Conservation (phyloP, 1,139 yeast species). For the Yamadazyma sp. region DNA sequence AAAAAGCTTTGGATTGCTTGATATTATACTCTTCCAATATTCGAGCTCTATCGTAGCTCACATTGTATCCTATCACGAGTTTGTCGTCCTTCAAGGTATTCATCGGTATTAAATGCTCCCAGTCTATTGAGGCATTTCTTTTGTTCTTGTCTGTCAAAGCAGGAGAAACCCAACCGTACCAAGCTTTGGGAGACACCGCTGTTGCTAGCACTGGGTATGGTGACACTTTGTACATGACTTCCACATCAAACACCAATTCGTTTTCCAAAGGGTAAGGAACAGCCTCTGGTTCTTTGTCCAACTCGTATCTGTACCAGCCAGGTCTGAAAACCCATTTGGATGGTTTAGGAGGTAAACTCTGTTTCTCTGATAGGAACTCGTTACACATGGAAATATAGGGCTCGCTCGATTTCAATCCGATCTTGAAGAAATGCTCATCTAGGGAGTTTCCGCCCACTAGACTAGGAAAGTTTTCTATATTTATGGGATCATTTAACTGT, state of each 20-base stretch:
- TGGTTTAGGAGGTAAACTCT: constrained; percentile 49
- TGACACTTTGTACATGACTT: constrained; percentile 74
- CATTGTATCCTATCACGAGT: constrained; percentile 83
- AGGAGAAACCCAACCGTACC: constrained; percentile 98
- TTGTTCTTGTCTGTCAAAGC: constrained; percentile 38
- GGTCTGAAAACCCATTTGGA: constrained; percentile 53
- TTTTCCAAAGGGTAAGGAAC: constrained; percentile 71
- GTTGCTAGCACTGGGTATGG: constrained; percentile 80
- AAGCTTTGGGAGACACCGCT: constrained; percentile 74
- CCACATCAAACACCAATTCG: constrained; percentile 84
- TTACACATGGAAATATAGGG: constrained; percentile 58
- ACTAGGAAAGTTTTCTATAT: constrained; percentile 59
- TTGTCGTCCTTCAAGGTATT: constrained; percentile 49
- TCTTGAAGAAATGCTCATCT: constrained; percentile 80
- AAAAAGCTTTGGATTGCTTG: constrained; percentile 68
- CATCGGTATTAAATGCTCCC: constrained; percentile 75
- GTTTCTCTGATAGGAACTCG: constrained; percentile 30
- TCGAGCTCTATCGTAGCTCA: constrained; percentile 88
- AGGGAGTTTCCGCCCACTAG: constrained; percentile 62
- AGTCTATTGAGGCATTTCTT: constrained; percentile 27
- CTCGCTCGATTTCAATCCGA: constrained; percentile 62
- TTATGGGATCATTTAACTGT: constrained; percentile 59
- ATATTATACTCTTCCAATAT: constrained; percentile 80
- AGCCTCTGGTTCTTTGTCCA: constrained; percentile 48
- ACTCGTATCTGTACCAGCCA: constrained; percentile 84